Percentiles rank a stretch among this genome's conserved stretches.
Conservation (phyloP, 1,139 yeast species). For the Scheffersomyces segobiensis region DNA sequence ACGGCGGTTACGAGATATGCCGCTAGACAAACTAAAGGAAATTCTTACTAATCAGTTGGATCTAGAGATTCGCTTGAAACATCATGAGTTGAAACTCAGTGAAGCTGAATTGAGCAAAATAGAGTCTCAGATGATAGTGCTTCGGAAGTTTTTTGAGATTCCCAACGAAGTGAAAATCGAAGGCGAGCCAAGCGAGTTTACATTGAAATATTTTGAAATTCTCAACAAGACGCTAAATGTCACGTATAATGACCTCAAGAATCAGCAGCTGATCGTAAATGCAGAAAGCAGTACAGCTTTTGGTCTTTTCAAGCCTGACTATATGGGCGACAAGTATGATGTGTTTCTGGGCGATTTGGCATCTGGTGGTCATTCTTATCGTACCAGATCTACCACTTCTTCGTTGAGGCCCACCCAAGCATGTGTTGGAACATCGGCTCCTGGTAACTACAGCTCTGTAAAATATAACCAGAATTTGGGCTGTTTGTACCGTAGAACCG, state of each 20-base stretch:
- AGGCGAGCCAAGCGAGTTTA: conserved; percentile 52
- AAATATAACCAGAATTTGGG: conserved; percentile 32
- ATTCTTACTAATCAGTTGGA: conserved; percentile 57
- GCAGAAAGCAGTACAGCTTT: conserved; percentile 2
- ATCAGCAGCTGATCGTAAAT: conserved; percentile 2
- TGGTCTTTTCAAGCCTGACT: conserved; percentile 11
- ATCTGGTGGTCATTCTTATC: conserved; percentile 31
- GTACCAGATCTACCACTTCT: conserved; percentile 54
- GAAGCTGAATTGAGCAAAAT: conserved; percentile 66
- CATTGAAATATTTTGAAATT: conserved; percentile 45
- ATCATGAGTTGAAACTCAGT: conserved; percentile 59
- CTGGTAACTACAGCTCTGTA: conserved; percentile 1
- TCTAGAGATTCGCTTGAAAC: conserved; percentile 69
- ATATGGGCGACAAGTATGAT: conserved; percentile 5
- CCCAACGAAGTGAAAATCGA: conserved; percentile 37
- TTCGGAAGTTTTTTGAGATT: conserved; percentile 54
- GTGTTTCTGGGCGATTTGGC: background rate
- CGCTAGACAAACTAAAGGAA: conserved; percentile 39
- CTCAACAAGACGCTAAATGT: conserved; percentile 37
- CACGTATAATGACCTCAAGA: conserved; percentile 27
- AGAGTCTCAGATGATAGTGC: conserved; percentile 57
- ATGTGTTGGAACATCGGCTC: conserved; percentile 2
- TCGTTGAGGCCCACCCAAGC: conserved; percentile 40
- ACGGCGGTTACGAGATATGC: conserved; percentile 32
- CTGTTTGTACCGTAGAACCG: conserved; percentile 70